Evolutionary conservation across 768 basidiomycete genomes (phyloP).

Genomic region (Termitomyces sp.): DNA sequence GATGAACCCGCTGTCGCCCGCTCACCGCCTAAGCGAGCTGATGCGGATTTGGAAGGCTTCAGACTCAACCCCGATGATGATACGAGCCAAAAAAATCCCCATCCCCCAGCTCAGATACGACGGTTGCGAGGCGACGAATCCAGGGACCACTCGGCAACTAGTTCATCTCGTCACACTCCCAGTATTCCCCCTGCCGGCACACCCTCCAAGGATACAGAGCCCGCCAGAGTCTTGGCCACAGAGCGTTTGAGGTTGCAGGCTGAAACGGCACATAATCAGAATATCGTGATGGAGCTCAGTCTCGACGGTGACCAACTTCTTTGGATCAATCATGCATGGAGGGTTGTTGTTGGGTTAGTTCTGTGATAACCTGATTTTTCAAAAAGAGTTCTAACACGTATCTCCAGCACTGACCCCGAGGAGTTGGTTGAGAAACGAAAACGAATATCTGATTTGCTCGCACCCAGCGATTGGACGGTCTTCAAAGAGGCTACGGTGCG

Average conservation of each 20-base stretch:
- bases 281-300: conserved; percentile 92
- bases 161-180: conserved; percentile 29
- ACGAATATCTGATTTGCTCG: conserved; percentile 79
- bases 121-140: conserved; percentile 58
- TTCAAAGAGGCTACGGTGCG: conserved; percentile 86
- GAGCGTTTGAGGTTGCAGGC: conserved; percentile 88
- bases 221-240: conserved; percentile 81
- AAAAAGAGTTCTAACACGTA: not conserved
- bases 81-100: conserved; percentile 45
- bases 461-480: conserved; percentile 74
- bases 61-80: conserved; percentile 56
- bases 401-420: conserved; percentile 76
- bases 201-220: conserved; percentile 64
- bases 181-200: conserved; percentile 33
- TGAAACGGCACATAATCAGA: conserved; percentile 93
- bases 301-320: conserved; percentile 93
- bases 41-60: conserved; percentile 43
- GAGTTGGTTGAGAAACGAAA: conserved; percentile 73
- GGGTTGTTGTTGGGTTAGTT: conserved; percentile 83
- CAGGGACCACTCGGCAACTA: conserved; percentile 43
- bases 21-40: conserved; percentile 36
- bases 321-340: conserved; percentile 97
- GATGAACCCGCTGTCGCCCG: conserved; percentile 47
- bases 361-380: conserved; percentile 10
- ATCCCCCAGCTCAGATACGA: conserved; percentile 49